Evolutionary conservation across 345 rosid genomes (phyloP).

Genomic region (Hypericum perforatum): DNA sequence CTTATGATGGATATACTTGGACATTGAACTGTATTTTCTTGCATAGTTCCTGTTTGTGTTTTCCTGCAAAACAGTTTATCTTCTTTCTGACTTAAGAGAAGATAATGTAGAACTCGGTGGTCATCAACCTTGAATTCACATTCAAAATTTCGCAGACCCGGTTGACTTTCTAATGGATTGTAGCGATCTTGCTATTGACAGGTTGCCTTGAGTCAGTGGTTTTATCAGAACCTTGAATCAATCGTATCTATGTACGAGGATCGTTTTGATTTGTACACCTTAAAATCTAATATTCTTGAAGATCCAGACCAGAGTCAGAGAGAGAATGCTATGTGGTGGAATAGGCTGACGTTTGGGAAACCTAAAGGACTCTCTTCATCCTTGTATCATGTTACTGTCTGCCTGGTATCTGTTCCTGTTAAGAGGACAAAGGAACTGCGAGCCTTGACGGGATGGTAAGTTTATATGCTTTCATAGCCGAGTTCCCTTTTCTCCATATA

Average conservation of each 20-base stretch:
- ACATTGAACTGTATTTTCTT: no score
- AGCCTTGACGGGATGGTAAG: constrained; percentile 83
- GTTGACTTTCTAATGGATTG: background rate
- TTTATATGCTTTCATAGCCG: constrained; percentile 13
- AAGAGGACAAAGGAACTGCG: constrained; percentile 79
- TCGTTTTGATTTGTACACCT: constrained; percentile 68
- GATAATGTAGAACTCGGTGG: no score
- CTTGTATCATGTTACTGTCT: constrained; percentile 34
- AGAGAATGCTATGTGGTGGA: constrained; percentile 57
- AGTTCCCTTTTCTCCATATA: constrained; percentile 9
- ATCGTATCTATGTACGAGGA: constrained; percentile 90
- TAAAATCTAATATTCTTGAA: constrained; percentile 36
- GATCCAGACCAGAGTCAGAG: constrained; percentile 25
- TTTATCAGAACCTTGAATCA: constrained; percentile 80
- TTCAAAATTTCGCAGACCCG: no score
- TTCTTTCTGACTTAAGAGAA: no score
- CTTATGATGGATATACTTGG: no score
- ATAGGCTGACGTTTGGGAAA: constrained; percentile 34
- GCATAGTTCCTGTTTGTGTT: no score
- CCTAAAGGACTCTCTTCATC: constrained; percentile 26
- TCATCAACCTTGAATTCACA: no score
- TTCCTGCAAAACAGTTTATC: no score
- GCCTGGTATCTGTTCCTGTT: constrained; percentile 50
- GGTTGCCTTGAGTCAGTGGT: constrained; percentile 84
- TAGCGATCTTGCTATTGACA: constrained; percentile 8